These are phyloP conservation scores for Tetrahymena elliotti DNA, from an alignment of 73 alveolate species.

Conservation along the genomic window DNA sequence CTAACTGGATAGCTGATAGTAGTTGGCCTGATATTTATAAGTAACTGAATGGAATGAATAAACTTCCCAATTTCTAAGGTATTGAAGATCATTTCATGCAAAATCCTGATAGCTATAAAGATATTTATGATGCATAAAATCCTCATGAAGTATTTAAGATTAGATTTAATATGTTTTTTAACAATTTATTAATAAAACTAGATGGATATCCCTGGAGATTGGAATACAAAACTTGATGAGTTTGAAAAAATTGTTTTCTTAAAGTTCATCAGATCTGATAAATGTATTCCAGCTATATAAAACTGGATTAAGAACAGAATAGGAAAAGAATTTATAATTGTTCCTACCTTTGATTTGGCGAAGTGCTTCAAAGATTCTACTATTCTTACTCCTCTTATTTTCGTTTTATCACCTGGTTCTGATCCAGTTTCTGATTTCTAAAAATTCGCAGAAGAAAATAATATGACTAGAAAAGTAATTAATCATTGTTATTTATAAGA, in stretches of 20 bases:
- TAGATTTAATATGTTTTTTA: background rate
- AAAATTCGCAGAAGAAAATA: constrained; percentile 94
- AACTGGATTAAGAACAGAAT: constrained; percentile 89
- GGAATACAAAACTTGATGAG: constrained; percentile 85
- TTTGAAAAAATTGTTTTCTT: constrained; percentile 83
- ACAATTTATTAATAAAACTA: background rate
- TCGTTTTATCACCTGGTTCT: constrained; percentile 98
- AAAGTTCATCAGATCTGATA: constrained; percentile 93
- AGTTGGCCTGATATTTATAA: constrained; percentile 95
- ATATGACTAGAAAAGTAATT: constrained; percentile 47
- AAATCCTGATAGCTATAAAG: constrained; percentile 71
- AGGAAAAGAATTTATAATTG: constrained; percentile 95
- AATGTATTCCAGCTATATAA: constrained; percentile 76
- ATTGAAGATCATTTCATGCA: constrained; percentile 79
- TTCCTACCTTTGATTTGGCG: constrained; percentile 99
- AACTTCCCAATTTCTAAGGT: constrained; percentile 81
- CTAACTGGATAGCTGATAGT: constrained; percentile 95
- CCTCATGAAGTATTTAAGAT: constrained; percentile 77
- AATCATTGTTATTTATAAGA: background rate
- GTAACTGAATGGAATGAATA: constrained; percentile 78
- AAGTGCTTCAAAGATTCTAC: constrained; percentile 96
- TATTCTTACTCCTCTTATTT: constrained; percentile 96
- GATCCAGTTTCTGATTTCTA: constrained; percentile 98
- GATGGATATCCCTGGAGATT: constrained; percentile 78
- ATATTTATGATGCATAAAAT: constrained; percentile 81